These are phyloP conservation scores for Anthracocystis setariae DNA, from an alignment of 1,284 basidiomycete genomes.

Conservation along the genomic window DNA sequence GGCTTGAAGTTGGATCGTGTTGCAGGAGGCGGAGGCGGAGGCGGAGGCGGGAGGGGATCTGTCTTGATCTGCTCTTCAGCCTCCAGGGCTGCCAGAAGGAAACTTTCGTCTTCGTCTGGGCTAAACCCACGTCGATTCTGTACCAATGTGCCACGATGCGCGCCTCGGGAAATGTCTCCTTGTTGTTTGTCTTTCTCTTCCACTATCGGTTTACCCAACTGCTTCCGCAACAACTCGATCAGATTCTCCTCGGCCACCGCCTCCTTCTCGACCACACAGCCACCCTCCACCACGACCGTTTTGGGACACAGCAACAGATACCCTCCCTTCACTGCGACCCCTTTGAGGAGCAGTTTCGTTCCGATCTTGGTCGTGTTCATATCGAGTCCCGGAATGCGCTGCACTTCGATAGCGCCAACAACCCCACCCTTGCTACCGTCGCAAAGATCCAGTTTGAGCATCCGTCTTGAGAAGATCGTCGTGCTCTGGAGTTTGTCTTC, in stretches of 20 bases:
- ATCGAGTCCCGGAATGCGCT: conserved; percentile 29
- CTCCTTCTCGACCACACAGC: conserved; percentile 18
- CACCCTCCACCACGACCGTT: conserved; percentile 30
- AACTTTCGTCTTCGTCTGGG: conserved; percentile 37
- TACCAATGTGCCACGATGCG: background rate
- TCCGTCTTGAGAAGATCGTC: conserved; percentile 94
- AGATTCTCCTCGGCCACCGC: conserved; percentile 20
- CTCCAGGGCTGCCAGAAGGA: conserved; percentile 33
- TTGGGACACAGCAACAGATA: conserved; percentile 28
- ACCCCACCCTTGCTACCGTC: conserved; percentile 93
- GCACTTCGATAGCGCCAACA: conserved; percentile 70
- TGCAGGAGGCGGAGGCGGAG: background rate
- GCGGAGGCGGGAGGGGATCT: background rate
- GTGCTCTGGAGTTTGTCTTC: conserved; percentile 71
- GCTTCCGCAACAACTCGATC: conserved; percentile 23
- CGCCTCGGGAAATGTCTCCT: background rate
- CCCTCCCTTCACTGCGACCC: conserved; percentile 17
- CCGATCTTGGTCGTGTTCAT: conserved; percentile 45
- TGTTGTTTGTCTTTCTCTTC: background rate
- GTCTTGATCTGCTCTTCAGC: conserved; percentile 20
- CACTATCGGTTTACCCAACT: conserved; percentile 21
- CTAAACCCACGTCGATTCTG: conserved; percentile 13
- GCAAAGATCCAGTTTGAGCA: conserved; percentile 83
- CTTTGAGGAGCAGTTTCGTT: conserved; percentile 36
- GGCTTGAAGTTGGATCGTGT: background rate